Evolutionary conservation across 208 protist species (phyloP), one percentile per base, ranked within the genome.

Genomic region (Acanthamoeba triangularis): DNA sequence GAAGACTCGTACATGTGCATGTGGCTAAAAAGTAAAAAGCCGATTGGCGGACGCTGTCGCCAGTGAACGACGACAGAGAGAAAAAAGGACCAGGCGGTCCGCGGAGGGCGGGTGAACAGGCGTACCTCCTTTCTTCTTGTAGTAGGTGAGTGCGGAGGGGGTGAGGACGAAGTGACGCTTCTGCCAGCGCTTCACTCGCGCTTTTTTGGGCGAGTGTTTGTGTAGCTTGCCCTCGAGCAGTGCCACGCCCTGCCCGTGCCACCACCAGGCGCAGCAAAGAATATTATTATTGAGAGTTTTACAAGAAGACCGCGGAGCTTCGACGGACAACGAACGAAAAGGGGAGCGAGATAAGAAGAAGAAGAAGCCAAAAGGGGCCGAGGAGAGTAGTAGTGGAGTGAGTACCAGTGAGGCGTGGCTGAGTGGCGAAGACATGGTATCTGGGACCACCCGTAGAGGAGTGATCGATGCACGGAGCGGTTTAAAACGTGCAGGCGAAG

Each of bases 201-300:
- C 76, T 33, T 84, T 84, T 23, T 54, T 84, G 76, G 76, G 76
- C 44, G 76, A 84, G 44, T 84, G 76, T 33, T 84, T 84, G 35
- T 84, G 76, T 6, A 84, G 76, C 11, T 37, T 52, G 76, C 76
- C 76, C 76, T 84, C 76, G 14, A 54, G 18, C 76, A 84, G 25
- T 3, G 41, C 76, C 35, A n/a, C 76, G 4, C 7, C 76, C 76
- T 84, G 47, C 0, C 47, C 11, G 13, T 52, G 47, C 47, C 47
- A 52, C 13, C 47, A 52, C 13, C 47, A 16, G 11, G 63, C 63
- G 28, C 20, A 69, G 28, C 20, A 35, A 69, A 69, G 28, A 52
- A 14, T 11, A 52, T 52, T 47, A 47, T 14, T 14, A 47, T 14
- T 47, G 44, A 67, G 7, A 33, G 28, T 16, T 30, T 25, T 61